Conservation (phyloP, 352 stramenopile genomes). For the Pythium aphanidermatum region DNA sequence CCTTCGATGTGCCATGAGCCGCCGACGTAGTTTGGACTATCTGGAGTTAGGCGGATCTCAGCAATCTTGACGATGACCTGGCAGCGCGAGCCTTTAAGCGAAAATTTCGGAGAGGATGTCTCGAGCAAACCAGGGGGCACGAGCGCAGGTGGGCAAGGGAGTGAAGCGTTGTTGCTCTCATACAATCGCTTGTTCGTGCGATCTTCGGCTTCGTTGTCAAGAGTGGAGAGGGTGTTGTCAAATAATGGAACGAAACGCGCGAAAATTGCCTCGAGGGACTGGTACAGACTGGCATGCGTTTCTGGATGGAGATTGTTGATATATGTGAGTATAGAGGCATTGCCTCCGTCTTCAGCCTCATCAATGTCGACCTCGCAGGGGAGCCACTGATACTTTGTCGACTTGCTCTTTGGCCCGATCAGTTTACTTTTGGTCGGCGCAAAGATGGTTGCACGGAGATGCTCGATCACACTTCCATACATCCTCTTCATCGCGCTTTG, state of each 20-base stretch:
- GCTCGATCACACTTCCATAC: neutral
- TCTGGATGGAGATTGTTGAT: constrained; percentile 34
- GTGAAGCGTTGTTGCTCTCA: neutral
- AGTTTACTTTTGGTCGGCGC: constrained; percentile 2
- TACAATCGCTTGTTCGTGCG: constrained; percentile 2
- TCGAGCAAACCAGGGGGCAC: constrained; percentile 12
- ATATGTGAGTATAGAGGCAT: constrained; percentile 17
- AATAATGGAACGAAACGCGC: constrained; percentile 21
- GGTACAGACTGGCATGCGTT: constrained; percentile 11
- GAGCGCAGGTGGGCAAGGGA: neutral
- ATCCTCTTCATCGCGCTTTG: constrained; percentile 1
- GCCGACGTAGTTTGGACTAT: constrained; percentile 19
- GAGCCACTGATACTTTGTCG: constrained; percentile 23
- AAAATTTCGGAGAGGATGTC: constrained; percentile 4
- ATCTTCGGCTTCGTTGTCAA: neutral
- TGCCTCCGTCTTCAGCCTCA: constrained; percentile 1
- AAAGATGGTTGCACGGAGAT: neutral
- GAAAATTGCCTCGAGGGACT: constrained; percentile 18
- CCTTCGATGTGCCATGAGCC: constrained; percentile 23
- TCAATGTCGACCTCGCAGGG: constrained; percentile 10
- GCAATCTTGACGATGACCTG: constrained; percentile 29
- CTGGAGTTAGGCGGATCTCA: constrained; percentile 23
- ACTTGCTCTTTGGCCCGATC: constrained; percentile 19
- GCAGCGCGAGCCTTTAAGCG: constrained; percentile 6
- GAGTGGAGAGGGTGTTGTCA: constrained; percentile 16